These are phyloP conservation scores for Lasiosphaeria miniovina DNA, from an alignment of 495 filamentous ascomycete genomes.

Conservation along the genomic window DNA sequence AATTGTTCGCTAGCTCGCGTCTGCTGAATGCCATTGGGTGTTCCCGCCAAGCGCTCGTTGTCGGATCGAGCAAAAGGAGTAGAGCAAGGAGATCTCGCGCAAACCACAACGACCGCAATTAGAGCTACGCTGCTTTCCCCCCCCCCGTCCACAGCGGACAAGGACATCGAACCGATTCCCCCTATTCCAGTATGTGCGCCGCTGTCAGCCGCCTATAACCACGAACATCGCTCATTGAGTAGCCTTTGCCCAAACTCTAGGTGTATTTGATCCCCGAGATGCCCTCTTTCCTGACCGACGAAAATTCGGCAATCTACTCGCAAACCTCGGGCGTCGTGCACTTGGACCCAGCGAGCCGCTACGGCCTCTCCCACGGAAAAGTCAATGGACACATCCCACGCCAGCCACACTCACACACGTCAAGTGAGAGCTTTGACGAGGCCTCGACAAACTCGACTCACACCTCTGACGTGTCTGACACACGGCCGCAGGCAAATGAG, in stretches of 20 bases:
- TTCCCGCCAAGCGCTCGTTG: too few relatives aligned
- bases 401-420: slow-evolving; percentile 30
- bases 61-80: too few relatives aligned
- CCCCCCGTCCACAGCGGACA: slow-evolving; percentile 2
- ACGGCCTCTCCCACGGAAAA: slow-evolving; percentile 30
- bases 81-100: too few relatives aligned
- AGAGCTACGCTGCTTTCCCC: neutral
- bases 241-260: slow-evolving; percentile 11
- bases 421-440: slow-evolving; percentile 38
- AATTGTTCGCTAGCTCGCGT: too few relatives aligned
- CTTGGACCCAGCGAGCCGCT: slow-evolving; percentile 28
- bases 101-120: too few relatives aligned
- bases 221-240: slow-evolving; percentile 15
- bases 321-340: slow-evolving; percentile 36
- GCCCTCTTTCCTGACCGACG: slow-evolving; percentile 58
- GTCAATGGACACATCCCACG: slow-evolving; percentile 28
- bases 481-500: slow-evolving; percentile 18
- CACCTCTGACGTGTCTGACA: slow-evolving; percentile 31
- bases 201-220: slow-evolving; percentile 14
- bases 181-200: slow-evolving; percentile 24
- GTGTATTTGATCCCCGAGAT: slow-evolving; percentile 39
- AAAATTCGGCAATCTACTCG: slow-evolving; percentile 45
- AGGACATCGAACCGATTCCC: neutral
- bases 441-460: slow-evolving; percentile 32
- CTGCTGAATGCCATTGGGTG: too few relatives aligned